phyloP scores from a whole-genome alignment of 257 asterid genomes.

The Phtheirospermum japonicum region DNA sequence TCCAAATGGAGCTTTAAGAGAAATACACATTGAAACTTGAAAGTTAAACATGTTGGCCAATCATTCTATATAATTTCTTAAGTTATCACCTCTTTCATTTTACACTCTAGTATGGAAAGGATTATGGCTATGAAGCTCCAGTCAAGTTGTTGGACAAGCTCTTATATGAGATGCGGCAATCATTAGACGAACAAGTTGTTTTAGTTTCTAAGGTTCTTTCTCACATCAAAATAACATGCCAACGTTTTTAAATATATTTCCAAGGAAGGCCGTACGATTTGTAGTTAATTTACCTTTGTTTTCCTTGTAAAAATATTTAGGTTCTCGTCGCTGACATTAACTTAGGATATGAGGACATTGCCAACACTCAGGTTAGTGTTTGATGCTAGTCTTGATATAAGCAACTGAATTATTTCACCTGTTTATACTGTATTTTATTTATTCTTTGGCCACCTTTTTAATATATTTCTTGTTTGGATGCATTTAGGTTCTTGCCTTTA shows the following conservation, averaged over 20 bases:
- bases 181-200: constrained; percentile 81
- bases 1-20: no score
- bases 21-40: neutral
- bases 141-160: constrained; percentile 91
- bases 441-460: constrained; percentile 6
- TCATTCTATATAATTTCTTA: neutral
- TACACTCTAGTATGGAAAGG: constrained; percentile 81
- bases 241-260: no score
- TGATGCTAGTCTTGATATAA: constrained; percentile 9
- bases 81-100: constrained; percentile 20
- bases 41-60: no score
- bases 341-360: constrained; percentile 89
- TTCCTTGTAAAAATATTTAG: constrained; percentile 40
- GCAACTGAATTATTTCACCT: constrained; percentile 6
- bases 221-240: neutral
- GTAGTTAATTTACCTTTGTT: no score
- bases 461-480: constrained; percentile 1
- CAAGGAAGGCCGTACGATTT: no score
- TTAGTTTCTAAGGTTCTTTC: constrained; percentile 84
- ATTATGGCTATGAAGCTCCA: constrained; percentile 85
- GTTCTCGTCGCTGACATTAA: constrained; percentile 95
- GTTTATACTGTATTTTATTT: constrained; percentile 11
- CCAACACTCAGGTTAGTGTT: no score
- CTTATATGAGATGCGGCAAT: constrained; percentile 72
- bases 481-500: constrained; percentile 69